phyloP scores from a whole-genome alignment of 2,329 filamentous ascomycete species.

The Trichoderma koningii region DNA sequence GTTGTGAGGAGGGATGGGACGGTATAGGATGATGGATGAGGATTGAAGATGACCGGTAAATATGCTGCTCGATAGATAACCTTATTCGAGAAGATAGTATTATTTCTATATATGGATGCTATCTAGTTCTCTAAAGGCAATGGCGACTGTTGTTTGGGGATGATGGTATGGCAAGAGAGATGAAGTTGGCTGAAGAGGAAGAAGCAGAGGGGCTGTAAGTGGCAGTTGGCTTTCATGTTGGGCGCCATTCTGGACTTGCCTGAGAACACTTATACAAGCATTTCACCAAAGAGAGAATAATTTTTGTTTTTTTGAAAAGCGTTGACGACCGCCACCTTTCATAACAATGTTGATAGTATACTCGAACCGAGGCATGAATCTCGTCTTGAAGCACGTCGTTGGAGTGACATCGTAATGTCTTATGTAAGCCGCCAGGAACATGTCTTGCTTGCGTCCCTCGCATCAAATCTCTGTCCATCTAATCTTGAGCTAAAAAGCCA shows the following conservation, averaged over 20 bases:
- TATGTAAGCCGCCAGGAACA: constrained; percentile 7
- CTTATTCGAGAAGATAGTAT: background rate
- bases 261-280: too few species aligned
- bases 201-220: background rate
- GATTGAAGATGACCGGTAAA: too few species aligned
- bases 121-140: background rate
- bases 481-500: background rate
- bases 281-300: too few species aligned
- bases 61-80: too few species aligned
- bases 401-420: background rate
- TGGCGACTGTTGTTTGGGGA: background rate
- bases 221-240: background rate
- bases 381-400: background rate
- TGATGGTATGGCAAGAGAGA: background rate
- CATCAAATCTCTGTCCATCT: background rate
- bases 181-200: background rate
- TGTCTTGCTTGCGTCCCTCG: too few species aligned
- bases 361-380: background rate
- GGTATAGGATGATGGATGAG: too few species aligned
- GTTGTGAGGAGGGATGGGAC: background rate
- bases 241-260: too few species aligned
- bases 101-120: background rate
- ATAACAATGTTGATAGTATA: background rate
- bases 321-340: too few species aligned
- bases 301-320: too few species aligned